Conservation (phyloP, 768 basidiomycete genomes). For the Clavulina sp. region DNA sequence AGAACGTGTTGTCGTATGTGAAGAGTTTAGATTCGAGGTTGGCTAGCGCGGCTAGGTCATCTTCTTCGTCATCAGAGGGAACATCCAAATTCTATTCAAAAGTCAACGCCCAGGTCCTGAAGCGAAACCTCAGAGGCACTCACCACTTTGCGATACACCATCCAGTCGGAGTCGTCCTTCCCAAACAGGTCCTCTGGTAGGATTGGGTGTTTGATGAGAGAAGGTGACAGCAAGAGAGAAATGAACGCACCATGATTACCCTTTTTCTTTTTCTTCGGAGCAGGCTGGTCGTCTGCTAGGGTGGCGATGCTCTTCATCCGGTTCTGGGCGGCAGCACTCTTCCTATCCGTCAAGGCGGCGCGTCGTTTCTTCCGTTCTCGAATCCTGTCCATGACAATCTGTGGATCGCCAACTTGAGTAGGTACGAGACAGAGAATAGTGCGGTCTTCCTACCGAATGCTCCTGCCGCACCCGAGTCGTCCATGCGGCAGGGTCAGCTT, state of each 20-base stretch:
- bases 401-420: background rate
- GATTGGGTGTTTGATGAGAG: background rate
- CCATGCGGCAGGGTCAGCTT: slow-evolving; percentile 58
- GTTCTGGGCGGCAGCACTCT: slow-evolving; percentile 87
- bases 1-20: slow-evolving; percentile 71
- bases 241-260: slow-evolving; percentile 37
- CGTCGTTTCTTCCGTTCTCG: slow-evolving; percentile 64
- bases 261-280: slow-evolving; percentile 73
- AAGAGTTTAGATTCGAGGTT: slow-evolving; percentile 67
- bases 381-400: slow-evolving; percentile 54
- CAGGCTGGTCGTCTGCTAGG: slow-evolving; percentile 71
- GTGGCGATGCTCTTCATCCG: slow-evolving; percentile 93
- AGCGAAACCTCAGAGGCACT: slow-evolving; percentile 13
- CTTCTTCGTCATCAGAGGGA: slow-evolving; percentile 79
- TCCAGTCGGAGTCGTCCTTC: slow-evolving; percentile 90
- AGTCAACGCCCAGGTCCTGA: background rate
- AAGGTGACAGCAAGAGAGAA: background rate
- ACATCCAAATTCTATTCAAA: background rate
- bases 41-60: slow-evolving; percentile 52
- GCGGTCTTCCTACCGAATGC: slow-evolving; percentile 45
- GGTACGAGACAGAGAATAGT: background rate
- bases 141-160: slow-evolving; percentile 93
- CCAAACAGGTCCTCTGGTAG: slow-evolving; percentile 78
- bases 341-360: slow-evolving; percentile 73
- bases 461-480: slow-evolving; percentile 49